Evolutionary conservation across 2,329 filamentous ascomycete genomes (phyloP).

Genomic region (Colletotrichum lindemuthianum): DNA sequence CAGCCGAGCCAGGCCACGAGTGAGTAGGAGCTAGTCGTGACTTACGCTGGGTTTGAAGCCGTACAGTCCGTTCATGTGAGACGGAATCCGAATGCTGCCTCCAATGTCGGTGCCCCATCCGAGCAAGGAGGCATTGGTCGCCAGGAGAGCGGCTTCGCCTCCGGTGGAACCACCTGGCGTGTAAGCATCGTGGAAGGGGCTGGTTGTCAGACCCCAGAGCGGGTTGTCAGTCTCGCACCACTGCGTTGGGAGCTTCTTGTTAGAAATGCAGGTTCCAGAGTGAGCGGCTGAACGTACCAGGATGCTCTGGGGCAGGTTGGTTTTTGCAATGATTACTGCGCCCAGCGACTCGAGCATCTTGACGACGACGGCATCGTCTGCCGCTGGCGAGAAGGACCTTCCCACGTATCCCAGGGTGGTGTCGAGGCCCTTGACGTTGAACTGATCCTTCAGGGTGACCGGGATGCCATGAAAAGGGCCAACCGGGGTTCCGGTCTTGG

Average conservation of each 20-base stretch:
- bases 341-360: slow-evolving; percentile 66
- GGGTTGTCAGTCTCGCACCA: slow-evolving; percentile 52
- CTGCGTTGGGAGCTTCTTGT: slow-evolving; percentile 41
- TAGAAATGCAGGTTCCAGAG: neutral
- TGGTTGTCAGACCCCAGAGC: slow-evolving; percentile 69
- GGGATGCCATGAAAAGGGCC: slow-evolving; percentile 68
- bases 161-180: slow-evolving; percentile 73
- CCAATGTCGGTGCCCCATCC: slow-evolving; percentile 55
- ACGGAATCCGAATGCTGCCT: slow-evolving; percentile 52
- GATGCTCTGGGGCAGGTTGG: slow-evolving; percentile 72
- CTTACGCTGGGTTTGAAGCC: slow-evolving; percentile 43
- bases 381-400: slow-evolving; percentile 58
- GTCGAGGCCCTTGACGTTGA: slow-evolving; percentile 62
- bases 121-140: slow-evolving; percentile 51
- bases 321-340: slow-evolving; percentile 73
- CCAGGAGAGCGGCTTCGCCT: slow-evolving; percentile 58
- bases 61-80: slow-evolving; percentile 47
- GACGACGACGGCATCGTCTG: slow-evolving; percentile 66
- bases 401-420: slow-evolving; percentile 62
- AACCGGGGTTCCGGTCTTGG: slow-evolving; percentile 49
- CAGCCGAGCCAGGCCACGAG: neutral
- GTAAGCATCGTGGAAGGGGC: slow-evolving; percentile 68
- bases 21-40: neutral
- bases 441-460: slow-evolving; percentile 67
- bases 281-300: slow-evolving; percentile 58